Evolutionary conservation across 208 protist species (phyloP).

Genomic region (Perkinsela sp.): DNA sequence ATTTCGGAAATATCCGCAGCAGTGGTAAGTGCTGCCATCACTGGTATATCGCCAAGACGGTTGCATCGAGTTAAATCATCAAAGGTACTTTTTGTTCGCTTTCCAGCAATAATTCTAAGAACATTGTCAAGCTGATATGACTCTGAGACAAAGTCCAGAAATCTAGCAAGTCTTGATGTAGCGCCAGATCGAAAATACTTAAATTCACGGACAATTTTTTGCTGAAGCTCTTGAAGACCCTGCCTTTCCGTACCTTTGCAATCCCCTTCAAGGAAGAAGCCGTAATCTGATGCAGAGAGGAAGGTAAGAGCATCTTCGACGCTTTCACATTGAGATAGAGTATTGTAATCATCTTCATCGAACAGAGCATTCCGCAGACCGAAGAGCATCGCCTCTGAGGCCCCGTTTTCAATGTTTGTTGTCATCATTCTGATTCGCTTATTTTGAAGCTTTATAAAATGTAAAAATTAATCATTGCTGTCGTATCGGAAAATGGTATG

Average conservation of each 20-base stretch:
- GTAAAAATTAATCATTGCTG: no score
- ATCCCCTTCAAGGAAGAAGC: slow-evolving; percentile 84
- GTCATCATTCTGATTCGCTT: slow-evolving; percentile 13
- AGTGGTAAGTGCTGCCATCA: slow-evolving; percentile 68
- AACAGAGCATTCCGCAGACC: slow-evolving; percentile 73
- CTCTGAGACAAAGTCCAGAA: slow-evolving; percentile 93
- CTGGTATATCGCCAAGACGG: slow-evolving; percentile 82
- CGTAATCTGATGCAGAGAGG: slow-evolving; percentile 84
- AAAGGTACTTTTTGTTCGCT: slow-evolving; percentile 36
- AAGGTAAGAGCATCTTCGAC: slow-evolving; percentile 92
- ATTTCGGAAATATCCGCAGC: slow-evolving; percentile 69
- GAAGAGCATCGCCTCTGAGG: slow-evolving; percentile 59
- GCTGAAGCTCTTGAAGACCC: slow-evolving; percentile 63
- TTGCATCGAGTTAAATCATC: slow-evolving; percentile 84
- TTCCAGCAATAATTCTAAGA: slow-evolving; percentile 58
- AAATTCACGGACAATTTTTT: slow-evolving; percentile 83
- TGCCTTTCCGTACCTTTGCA: slow-evolving; percentile 53
- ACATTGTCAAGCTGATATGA: slow-evolving; percentile 90
- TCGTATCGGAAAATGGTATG: no score
- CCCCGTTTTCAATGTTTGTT: slow-evolving; percentile 52
- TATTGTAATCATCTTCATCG: slow-evolving; percentile 73
- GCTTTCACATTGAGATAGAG: slow-evolving; percentile 85
- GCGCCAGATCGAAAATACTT: slow-evolving; percentile 72
- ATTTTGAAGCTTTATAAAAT: no score
- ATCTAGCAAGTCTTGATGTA: slow-evolving; percentile 74